phyloP scores from a whole-genome alignment of 768 basidiomycete species.

The Roridomyces roridus region DNA sequence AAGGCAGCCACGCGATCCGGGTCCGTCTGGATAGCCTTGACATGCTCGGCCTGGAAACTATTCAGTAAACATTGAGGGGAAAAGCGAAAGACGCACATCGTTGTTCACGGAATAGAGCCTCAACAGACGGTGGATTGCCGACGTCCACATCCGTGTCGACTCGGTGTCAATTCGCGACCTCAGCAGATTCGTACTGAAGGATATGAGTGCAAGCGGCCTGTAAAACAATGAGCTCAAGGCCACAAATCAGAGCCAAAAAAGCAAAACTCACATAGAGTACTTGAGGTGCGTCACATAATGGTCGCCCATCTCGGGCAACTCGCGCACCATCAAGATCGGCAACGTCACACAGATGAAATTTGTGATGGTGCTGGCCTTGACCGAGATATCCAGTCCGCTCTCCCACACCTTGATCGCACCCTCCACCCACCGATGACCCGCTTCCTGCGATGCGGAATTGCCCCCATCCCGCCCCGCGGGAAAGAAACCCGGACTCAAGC shows the following conservation, averaged over 20 bases:
- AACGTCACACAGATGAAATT: constrained; percentile 54
- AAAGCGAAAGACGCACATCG: constrained; percentile 43
- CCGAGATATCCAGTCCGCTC: constrained; percentile 63
- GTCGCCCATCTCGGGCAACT: too few species aligned
- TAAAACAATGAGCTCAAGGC: constrained; percentile 11
- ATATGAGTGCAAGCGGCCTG: constrained; percentile 53
- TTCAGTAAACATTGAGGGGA: neutral
- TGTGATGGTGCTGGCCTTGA: constrained; percentile 66
- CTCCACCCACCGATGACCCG: constrained; percentile 54
- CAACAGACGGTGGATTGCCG: constrained; percentile 64
- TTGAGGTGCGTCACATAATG: constrained; percentile 53
- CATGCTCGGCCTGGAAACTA: constrained; percentile 43
- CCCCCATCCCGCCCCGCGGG: constrained; percentile 52
- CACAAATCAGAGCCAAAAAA: neutral
- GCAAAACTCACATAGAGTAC: constrained; percentile 45
- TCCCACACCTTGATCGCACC: constrained; percentile 63
- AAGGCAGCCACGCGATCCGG: constrained; percentile 66
- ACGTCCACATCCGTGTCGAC: constrained; percentile 71
- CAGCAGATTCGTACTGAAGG: constrained; percentile 63
- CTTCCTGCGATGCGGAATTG: constrained; percentile 39
- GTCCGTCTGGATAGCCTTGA: constrained; percentile 56
- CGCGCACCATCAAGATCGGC: constrained; percentile 47
- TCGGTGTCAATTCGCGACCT: constrained; percentile 65
- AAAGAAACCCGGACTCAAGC: constrained; percentile 60
- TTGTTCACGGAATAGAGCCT: constrained; percentile 58